A percentile compares a stretch with the other conserved stretches of the same genome.
phyloP scores from a whole-genome alignment of 768 basidiomycete species.

The Crucibulum laeve region DNA sequence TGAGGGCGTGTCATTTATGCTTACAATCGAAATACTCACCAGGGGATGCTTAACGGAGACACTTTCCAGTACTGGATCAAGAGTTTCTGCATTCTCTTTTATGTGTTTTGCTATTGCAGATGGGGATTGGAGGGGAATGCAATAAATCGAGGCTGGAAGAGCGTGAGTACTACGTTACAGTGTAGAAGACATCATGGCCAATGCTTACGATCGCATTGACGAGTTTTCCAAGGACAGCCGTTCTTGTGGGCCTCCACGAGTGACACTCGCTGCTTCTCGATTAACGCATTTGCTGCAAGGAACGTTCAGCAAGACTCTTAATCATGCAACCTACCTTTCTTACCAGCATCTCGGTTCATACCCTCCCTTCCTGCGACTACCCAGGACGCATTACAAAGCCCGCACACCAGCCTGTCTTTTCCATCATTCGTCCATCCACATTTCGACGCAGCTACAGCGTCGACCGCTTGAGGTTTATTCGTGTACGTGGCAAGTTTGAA shows the following conservation, averaged over 20 bases:
- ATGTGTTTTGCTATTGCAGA: conserved; percentile 57
- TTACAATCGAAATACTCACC: conserved; percentile 33
- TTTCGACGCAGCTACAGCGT: conserved; percentile 76
- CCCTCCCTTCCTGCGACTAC: conserved; percentile 65
- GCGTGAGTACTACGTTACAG: neutral
- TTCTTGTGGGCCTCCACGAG: conserved; percentile 73
- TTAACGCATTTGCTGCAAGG: conserved; percentile 53
- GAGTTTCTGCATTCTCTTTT: conserved; percentile 44
- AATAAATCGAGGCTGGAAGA: conserved; percentile 59
- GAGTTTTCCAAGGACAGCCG: conserved; percentile 80
- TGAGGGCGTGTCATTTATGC: conserved; percentile 2
- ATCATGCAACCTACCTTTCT: conserved; percentile 30
- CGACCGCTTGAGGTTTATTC: conserved; percentile 68
- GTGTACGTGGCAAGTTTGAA: conserved; percentile 79
- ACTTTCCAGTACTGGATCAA: conserved; percentile 50
- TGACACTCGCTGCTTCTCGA: conserved; percentile 68
- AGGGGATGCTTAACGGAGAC: conserved; percentile 70
- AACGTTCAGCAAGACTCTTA: conserved; percentile 9
- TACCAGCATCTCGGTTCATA: conserved; percentile 76
- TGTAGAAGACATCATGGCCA: neutral
- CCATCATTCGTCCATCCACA: conserved; percentile 85
- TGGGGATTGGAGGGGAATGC: conserved; percentile 68
- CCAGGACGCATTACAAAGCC: conserved; percentile 70
- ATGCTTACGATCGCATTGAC: conserved; percentile 73
- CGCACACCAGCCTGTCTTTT: conserved; percentile 74